phyloP scores from a whole-genome alignment of 2,329 filamentous ascomycete genomes.

The Fusarium sterilihyphosum region DNA sequence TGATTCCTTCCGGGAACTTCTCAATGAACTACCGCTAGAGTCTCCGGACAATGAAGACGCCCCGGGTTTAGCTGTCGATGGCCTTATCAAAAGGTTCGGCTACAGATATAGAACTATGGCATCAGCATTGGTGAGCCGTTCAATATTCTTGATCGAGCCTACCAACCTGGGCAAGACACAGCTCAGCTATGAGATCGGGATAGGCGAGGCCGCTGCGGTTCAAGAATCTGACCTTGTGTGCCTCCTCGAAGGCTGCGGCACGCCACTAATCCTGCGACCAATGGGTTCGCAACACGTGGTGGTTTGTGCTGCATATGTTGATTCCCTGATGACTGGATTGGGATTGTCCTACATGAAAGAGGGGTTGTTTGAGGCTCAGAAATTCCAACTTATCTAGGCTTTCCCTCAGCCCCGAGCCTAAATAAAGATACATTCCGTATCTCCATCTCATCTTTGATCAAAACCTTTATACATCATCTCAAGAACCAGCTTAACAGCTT shows the following conservation, averaged over 20 bases:
- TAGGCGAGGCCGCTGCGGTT: neutral
- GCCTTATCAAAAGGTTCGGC: rapidly evolving
- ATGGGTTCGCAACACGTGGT: neutral
- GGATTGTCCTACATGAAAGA: neutral
- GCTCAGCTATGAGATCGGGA: neutral
- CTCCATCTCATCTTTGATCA: rapidly evolving
- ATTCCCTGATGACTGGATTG: neutral
- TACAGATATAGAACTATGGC: neutral
- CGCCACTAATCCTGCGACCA: neutral
- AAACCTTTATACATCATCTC: neutral
- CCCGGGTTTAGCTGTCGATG: rapidly evolving
- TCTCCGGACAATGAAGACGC: neutral
- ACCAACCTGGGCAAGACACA: neutral
- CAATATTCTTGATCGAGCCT: neutral
- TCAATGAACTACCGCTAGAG: neutral
- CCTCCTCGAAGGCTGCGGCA: neutral
- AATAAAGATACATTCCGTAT: neutral
- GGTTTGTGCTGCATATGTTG: neutral
- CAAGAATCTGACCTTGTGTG: neutral
- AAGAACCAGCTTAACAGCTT: neutral
- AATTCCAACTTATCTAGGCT: neutral
- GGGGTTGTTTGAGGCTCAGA: neutral
- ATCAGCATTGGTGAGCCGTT: neutral
- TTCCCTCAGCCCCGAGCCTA: rapidly evolving
- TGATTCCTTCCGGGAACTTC: neutral